These are phyloP conservation scores for Leptodontidium sp. DNA, from an alignment of 2,329 filamentous ascomycete genomes.

Conservation along the genomic window DNA sequence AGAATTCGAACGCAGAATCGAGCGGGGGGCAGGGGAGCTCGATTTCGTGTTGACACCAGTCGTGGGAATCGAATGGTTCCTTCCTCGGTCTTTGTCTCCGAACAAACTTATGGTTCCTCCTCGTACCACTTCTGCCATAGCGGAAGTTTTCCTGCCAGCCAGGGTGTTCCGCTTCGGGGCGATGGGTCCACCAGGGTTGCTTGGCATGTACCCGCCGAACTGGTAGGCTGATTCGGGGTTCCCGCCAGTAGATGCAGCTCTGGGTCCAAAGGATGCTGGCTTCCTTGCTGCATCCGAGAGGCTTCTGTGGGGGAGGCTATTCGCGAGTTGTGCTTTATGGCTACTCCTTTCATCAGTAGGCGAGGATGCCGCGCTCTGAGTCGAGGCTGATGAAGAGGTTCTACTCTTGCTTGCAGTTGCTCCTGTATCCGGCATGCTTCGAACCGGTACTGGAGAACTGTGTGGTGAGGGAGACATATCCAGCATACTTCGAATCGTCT, in stretches of 20 bases:
- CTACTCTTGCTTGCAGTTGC: neutral
- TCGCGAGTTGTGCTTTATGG: slow-evolving; percentile 46
- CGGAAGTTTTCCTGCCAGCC: slow-evolving; percentile 52
- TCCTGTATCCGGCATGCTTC: slow-evolving; percentile 48
- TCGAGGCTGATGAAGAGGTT: slow-evolving; percentile 46
- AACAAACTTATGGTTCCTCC: slow-evolving; percentile 59
- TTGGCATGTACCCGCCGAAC: slow-evolving; percentile 66
- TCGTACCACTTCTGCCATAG: slow-evolving; percentile 63
- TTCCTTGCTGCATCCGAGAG: slow-evolving; percentile 62
- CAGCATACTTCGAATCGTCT: slow-evolving; percentile 72
- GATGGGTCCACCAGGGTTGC: slow-evolving; percentile 51
- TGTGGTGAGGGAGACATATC: slow-evolving; percentile 50
- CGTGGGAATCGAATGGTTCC: slow-evolving; percentile 39
- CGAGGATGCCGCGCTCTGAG: slow-evolving; percentile 57
- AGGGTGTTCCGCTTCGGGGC: slow-evolving; percentile 62
- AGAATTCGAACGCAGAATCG: slow-evolving; percentile 44
- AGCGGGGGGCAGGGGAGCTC: slow-evolving; percentile 44
- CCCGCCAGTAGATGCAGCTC: slow-evolving; percentile 42
- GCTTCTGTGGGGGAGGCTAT: slow-evolving; percentile 50
- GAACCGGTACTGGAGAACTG: slow-evolving; percentile 15
- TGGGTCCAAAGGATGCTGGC: slow-evolving; percentile 57
- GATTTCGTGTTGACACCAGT: slow-evolving; percentile 41
- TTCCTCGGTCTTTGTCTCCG: slow-evolving; percentile 38
- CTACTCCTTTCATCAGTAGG: slow-evolving; percentile 51
- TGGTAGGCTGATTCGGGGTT: slow-evolving; percentile 65